These are phyloP conservation scores for Cyclaneusma minus DNA, from an alignment of 2,329 filamentous ascomycete genomes.

Conservation along the genomic window DNA sequence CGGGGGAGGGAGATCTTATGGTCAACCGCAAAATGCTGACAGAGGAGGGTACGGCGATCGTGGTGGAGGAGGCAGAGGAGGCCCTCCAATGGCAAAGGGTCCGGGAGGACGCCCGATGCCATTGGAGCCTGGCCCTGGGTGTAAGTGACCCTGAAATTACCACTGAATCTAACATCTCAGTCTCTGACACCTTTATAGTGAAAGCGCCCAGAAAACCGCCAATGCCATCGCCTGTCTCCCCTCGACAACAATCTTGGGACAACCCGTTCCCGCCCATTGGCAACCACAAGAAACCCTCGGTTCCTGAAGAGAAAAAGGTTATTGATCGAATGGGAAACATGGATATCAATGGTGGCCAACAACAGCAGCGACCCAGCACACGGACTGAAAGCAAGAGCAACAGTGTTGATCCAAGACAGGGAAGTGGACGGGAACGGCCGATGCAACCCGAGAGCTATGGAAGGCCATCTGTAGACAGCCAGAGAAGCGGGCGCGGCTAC, in stretches of 20 bases:
- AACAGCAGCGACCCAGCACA: slow-evolving; percentile 8
- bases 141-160: slow-evolving; percentile 13
- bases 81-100: slow-evolving; percentile 9
- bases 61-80: slow-evolving; percentile 12
- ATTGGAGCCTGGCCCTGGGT: slow-evolving; percentile 14
- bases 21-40: slow-evolving; percentile 12
- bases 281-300: slow-evolving; percentile 22
- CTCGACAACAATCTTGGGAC: slow-evolving; percentile 25
- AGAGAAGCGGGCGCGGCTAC: slow-evolving; percentile 7
- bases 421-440: too few relatives aligned
- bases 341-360: slow-evolving; percentile 11
- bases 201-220: slow-evolving; percentile 12
- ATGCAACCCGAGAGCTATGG: too few relatives aligned
- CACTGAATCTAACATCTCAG: too few relatives aligned
- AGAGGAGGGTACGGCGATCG: slow-evolving; percentile 12
- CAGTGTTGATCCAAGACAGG: too few relatives aligned
- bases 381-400: slow-evolving; percentile 12
- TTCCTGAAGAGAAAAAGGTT: slow-evolving; percentile 21
- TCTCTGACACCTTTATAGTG: slow-evolving; percentile 7
- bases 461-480: slow-evolving; percentile 7
- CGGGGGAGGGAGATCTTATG: slow-evolving; percentile 7
- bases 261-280: slow-evolving; percentile 31
- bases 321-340: slow-evolving; percentile 15
- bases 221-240: slow-evolving; percentile 20
- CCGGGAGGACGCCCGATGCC: slow-evolving; percentile 4